These are phyloP conservation scores for Solanum hybrid DNA, from an alignment of 305 asterid species.

Conservation along the genomic window DNA sequence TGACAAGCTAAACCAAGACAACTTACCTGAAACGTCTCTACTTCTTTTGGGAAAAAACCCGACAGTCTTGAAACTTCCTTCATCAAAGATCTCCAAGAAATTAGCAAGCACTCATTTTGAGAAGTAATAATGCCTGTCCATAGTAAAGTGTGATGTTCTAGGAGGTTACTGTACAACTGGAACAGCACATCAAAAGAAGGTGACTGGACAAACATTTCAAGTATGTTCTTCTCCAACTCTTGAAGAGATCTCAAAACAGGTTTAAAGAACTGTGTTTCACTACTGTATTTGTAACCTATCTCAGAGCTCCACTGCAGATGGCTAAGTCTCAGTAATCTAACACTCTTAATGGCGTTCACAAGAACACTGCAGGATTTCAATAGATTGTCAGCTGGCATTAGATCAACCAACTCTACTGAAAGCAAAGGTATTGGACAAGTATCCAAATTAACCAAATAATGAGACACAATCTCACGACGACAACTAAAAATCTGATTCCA, in stretches of 20 bases:
- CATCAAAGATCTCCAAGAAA: constrained; percentile 55
- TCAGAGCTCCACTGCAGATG: constrained; percentile 75
- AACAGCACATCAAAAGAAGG: constrained; percentile 51
- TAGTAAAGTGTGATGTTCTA: constrained; percentile 67
- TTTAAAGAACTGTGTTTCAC: constrained; percentile 26
- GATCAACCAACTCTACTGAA: constrained; percentile 38
- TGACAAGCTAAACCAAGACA: constrained; percentile 11
- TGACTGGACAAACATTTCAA: constrained; percentile 46
- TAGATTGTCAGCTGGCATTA: constrained; percentile 26
- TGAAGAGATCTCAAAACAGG: constrained; percentile 43
- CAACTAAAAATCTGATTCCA: constrained; percentile 52
- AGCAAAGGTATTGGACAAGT: constrained; percentile 38
- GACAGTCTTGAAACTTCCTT: constrained; percentile 42
- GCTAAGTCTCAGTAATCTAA: constrained; percentile 51
- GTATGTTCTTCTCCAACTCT: constrained; percentile 54
- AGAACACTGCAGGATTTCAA: constrained; percentile 31
- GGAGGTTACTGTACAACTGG: constrained; percentile 41
- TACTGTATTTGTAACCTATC: constrained; percentile 14
- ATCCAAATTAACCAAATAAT: constrained; percentile 18
- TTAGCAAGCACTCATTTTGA: constrained; percentile 31
- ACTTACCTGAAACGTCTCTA: constrained; percentile 50
- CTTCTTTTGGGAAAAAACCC: constrained; percentile 49
- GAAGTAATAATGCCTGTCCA: constrained; percentile 56
- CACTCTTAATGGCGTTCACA: constrained; percentile 41
- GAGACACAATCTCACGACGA: constrained; percentile 35